Conservation (phyloP, 345 rosid species). For the Bruguiera parviflora region DNA sequence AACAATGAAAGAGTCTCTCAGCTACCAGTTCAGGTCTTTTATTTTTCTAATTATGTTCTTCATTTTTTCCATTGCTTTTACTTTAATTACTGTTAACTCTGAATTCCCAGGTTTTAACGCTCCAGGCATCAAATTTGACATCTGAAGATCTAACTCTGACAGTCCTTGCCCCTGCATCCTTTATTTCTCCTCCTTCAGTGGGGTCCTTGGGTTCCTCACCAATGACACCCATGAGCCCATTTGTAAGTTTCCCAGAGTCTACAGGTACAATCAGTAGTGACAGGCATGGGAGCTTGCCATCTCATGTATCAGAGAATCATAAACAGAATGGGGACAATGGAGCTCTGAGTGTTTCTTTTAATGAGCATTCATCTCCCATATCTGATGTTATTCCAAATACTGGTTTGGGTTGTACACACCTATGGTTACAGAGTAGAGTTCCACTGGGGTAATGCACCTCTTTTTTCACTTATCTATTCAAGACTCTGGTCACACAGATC, state of each 20-base stretch:
- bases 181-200: constrained; percentile 77
- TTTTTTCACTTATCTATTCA: constrained; percentile 14
- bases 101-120: constrained; percentile 71
- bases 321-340: constrained; percentile 39
- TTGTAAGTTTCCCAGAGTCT: constrained; percentile 58
- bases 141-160: constrained; percentile 85
- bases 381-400: constrained; percentile 63
- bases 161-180: constrained; percentile 90
- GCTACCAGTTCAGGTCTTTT: constrained; percentile 87
- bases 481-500: constrained; percentile 8
- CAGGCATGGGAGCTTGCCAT: constrained; percentile 29
- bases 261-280: constrained; percentile 47
- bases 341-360: constrained; percentile 30
- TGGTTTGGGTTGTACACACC: constrained; percentile 76
- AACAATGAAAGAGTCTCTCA: constrained; percentile 59
- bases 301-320: constrained; percentile 27
- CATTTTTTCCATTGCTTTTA: background rate
- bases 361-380: constrained; percentile 44
- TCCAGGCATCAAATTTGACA: constrained; percentile 94
- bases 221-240: constrained; percentile 54
- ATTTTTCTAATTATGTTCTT: background rate
- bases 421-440: constrained; percentile 98
- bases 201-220: constrained; percentile 82
- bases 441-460: constrained; percentile 72
- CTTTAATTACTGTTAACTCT: background rate